These are phyloP conservation scores for Cerrena zonata DNA, from an alignment of 1,284 basidiomycete species.

Conservation along the genomic window DNA sequence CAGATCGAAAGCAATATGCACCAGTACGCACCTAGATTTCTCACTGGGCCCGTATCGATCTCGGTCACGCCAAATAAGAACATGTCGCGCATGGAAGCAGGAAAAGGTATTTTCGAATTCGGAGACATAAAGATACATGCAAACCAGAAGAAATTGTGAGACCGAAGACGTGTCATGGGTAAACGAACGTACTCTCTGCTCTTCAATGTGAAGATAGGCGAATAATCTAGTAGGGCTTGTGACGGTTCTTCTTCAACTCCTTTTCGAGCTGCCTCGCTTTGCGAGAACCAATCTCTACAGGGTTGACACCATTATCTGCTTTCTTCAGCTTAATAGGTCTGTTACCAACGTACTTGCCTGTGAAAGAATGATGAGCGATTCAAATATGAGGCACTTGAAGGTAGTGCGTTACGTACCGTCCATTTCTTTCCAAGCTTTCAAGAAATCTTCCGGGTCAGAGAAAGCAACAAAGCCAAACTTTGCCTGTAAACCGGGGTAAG, in stretches of 20 bases:
- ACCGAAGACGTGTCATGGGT: not conserved
- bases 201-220: not conserved
- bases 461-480: constrained; percentile 98
- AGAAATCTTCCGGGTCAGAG: constrained; percentile 95
- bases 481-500: too few species aligned
- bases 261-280: constrained; percentile 80
- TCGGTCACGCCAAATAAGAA: too few species aligned
- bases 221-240: constrained; percentile 57
- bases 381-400: not conserved
- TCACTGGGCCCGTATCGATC: too few species aligned
- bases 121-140: constrained; percentile 5
- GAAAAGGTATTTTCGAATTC: too few species aligned
- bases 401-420: constrained; percentile 62
- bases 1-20: too few species aligned
- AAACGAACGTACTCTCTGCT: constrained; percentile 5
- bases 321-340: constrained; percentile 88
- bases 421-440: constrained; percentile 99
- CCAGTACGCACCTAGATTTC: too few species aligned
- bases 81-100: too few species aligned
- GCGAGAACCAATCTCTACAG: constrained; percentile 88
- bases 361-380: constrained; percentile 5
- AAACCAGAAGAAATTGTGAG: constrained; percentile 3
- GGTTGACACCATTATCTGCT: constrained; percentile 79
- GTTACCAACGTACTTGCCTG: constrained; percentile 95
- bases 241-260: constrained; percentile 76